These are phyloP conservation scores for Aureoboletus auriporus DNA, from an alignment of 768 basidiomycete genomes.

Conservation along the genomic window DNA sequence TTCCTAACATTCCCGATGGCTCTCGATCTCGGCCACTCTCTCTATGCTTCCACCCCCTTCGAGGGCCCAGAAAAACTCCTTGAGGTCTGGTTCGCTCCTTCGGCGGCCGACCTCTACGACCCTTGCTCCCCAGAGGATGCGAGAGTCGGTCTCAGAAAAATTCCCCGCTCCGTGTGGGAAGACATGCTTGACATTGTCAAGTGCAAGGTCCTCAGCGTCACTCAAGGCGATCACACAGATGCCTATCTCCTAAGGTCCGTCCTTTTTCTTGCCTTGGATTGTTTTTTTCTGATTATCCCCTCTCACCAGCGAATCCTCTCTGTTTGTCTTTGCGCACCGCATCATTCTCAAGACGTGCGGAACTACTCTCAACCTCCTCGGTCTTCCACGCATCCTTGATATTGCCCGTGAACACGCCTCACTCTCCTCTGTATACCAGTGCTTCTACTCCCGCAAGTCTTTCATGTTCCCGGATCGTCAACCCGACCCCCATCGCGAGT, in stretches of 20 bases:
- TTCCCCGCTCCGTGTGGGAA: conserved; percentile 82
- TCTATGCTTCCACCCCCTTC: conserved; percentile 53
- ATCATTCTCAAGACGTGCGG: conserved; percentile 99
- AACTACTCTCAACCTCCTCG: conserved; percentile 94
- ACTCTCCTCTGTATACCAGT: conserved; percentile 72
- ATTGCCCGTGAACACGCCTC: conserved; percentile 75
- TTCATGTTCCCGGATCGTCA: conserved; percentile 99
- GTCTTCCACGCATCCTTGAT: conserved; percentile 90
- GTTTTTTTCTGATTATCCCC: conserved; percentile 11
- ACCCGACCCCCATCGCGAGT: conserved; percentile 86
- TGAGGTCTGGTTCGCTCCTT: conserved; percentile 96
- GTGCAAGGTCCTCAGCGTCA: conserved; percentile 90
- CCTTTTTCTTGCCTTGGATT: conserved; percentile 1
- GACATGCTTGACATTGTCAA: conserved; percentile 96
- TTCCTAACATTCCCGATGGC: conserved; percentile 18
- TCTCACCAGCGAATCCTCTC: conserved; percentile 84
- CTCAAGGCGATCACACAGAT: conserved; percentile 87
- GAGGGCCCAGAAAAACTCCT: conserved; percentile 95
- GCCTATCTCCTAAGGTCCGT: conserved; percentile 93
- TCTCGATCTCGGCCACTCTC: conserved; percentile 15
- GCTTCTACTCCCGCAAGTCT: conserved; percentile 97
- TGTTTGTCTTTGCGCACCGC: conserved; percentile 92
- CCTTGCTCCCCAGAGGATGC: conserved; percentile 34
- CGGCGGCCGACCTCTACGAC: conserved; percentile 54
- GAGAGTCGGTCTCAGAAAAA: conserved; percentile 70